phyloP scores from a whole-genome alignment of 495 filamentous ascomycete species.

The Penicillium lividum region DNA sequence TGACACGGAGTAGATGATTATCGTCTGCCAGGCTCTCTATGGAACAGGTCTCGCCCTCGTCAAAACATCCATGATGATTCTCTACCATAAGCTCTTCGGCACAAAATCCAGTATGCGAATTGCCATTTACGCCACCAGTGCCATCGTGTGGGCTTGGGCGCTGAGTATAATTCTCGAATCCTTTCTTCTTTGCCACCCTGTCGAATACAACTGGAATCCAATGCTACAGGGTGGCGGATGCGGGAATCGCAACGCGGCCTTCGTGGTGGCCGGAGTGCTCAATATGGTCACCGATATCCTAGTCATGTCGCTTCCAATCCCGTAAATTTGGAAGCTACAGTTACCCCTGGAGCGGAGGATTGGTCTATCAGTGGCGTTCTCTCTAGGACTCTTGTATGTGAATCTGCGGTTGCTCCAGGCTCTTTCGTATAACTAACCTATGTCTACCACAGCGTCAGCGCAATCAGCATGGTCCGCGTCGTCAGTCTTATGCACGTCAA shows the following conservation, averaged over 20 bases:
- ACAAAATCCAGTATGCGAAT: constrained; percentile 3
- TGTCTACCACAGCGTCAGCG: constrained; percentile 11
- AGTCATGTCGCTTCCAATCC: constrained; percentile 9
- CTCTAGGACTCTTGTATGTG: constrained; percentile 16
- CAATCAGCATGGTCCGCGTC: constrained; percentile 24
- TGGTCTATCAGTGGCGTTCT: constrained; percentile 7
- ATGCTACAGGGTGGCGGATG: constrained; percentile 37
- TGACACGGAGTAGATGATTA: constrained; percentile 7
- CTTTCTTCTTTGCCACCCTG: constrained; percentile 40
- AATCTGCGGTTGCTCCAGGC: neutral
- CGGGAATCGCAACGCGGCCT: constrained; percentile 37
- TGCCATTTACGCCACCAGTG: neutral
- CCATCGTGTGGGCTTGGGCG: constrained; percentile 20
- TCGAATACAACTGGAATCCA: constrained; percentile 50
- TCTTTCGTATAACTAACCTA: no score
- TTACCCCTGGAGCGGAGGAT: constrained; percentile 7
- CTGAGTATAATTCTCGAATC: constrained; percentile 14
- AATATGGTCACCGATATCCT: constrained; percentile 13
- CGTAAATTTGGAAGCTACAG: constrained; percentile 13
- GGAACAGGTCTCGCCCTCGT: neutral
- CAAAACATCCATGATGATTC: constrained; percentile 8
- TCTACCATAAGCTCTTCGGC: constrained; percentile 10
- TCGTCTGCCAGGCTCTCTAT: constrained; percentile 8
- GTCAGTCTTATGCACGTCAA: constrained; percentile 15
- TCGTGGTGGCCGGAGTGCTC: constrained; percentile 22